Conservation (phyloP, 257 asterid species). For the Fraxinus cuspidata region DNA sequence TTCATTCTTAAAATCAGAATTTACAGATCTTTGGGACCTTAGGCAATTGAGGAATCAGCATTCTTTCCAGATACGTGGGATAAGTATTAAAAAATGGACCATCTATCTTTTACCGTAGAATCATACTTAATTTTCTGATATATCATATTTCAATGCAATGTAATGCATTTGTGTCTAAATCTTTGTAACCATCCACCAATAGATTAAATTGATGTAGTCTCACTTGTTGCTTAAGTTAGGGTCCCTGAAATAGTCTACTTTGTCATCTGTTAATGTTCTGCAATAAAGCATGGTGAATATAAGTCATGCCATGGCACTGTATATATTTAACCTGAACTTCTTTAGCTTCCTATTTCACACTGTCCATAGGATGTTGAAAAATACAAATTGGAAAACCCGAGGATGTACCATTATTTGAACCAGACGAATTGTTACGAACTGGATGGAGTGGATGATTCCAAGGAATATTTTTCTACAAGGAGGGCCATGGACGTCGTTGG, state of each 20-base stretch:
- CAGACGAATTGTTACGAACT: slow-evolving; percentile 69
- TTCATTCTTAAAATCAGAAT: background rate
- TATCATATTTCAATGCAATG: background rate
- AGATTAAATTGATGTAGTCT: background rate
- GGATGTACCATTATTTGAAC: slow-evolving; percentile 73
- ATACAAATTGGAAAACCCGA: slow-evolving; percentile 72
- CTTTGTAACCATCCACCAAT: background rate
- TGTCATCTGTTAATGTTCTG: background rate
- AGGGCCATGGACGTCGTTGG: slow-evolving; percentile 93
- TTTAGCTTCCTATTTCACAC: slow-evolving; percentile 13
- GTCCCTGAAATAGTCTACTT: background rate
- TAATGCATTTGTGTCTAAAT: background rate
- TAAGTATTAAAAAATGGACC: background rate
- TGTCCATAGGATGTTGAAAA: slow-evolving; percentile 59
- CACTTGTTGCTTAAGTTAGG: background rate
- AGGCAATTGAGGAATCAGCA: background rate
- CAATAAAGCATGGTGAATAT: background rate
- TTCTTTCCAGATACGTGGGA: background rate
- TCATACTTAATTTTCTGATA: background rate
- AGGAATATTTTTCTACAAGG: slow-evolving; percentile 72
- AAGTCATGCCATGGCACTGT: background rate
- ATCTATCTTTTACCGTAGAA: background rate
- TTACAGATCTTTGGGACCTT: background rate
- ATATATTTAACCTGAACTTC: background rate
- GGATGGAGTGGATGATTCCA: slow-evolving; percentile 71